A percentile compares a stretch with the other conserved stretches of the same genome.
These are phyloP conservation scores for Irpex sp. DNA, from an alignment of 1,284 basidiomycete genomes.

Conservation along the genomic window DNA sequence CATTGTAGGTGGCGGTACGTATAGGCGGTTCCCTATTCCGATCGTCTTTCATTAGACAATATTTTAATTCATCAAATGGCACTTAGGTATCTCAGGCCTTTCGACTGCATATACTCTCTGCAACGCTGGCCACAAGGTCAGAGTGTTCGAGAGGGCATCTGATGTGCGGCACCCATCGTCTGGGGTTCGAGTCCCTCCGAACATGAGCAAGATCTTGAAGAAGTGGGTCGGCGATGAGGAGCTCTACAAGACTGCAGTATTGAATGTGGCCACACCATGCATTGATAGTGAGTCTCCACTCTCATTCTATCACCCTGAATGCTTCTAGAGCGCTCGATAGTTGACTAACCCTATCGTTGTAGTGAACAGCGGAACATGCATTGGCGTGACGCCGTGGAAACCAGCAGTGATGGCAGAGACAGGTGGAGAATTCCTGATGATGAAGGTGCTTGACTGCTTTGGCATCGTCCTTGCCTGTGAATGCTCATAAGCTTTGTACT, in stretches of 20 bases:
- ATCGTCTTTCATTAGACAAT: background rate
- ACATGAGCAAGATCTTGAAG: constrained; percentile 45
- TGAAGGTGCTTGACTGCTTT: constrained; percentile 31
- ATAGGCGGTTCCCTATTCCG: background rate
- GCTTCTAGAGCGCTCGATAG: background rate
- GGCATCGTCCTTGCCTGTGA: background rate
- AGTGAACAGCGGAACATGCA: constrained; percentile 40
- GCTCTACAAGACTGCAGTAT: constrained; percentile 25
- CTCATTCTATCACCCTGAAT: background rate
- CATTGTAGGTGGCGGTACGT: background rate
- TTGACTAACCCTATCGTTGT: background rate
- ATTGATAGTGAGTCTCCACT: constrained; percentile 24
- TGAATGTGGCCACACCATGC: constrained; percentile 25
- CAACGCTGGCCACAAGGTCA: constrained; percentile 47
- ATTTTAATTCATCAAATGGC: background rate
- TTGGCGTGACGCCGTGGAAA: constrained; percentile 46
- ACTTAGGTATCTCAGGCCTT: constrained; percentile 36
- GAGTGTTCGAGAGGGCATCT: constrained; percentile 41
- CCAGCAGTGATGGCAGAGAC: constrained; percentile 49
- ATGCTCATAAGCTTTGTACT: background rate
- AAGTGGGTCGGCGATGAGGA: constrained; percentile 50
- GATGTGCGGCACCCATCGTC: constrained; percentile 30
- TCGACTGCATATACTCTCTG: constrained; percentile 46
- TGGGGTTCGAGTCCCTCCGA: constrained; percentile 47
- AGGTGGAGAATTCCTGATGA: constrained; percentile 48